A percentile compares a stretch with the other conserved stretches of the same genome.
phyloP scores from a whole-genome alignment of 2,329 filamentous ascomycete species.

The Colletotrichum abscissum region DNA sequence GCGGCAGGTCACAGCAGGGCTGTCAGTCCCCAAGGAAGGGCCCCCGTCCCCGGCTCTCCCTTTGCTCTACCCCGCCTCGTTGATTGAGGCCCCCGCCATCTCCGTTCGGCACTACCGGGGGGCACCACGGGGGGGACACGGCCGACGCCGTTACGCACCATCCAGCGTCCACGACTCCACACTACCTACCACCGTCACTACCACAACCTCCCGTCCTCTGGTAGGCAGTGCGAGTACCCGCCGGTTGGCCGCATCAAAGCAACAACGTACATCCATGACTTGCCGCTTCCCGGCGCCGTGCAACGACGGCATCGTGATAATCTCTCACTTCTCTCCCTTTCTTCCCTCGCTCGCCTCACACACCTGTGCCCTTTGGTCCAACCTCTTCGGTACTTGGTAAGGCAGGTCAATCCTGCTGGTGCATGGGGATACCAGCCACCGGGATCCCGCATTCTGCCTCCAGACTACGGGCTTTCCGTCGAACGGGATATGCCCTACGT shows the following conservation, averaged over 20 bases:
- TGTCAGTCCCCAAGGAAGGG: background rate
- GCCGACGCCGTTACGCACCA: slow-evolving; percentile 12
- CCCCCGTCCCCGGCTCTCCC: background rate
- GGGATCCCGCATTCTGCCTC: background rate
- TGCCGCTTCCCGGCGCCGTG: slow-evolving; percentile 2
- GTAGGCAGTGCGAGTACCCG: background rate
- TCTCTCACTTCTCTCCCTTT: background rate
- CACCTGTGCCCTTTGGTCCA: background rate
- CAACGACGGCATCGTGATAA: slow-evolving; percentile 18
- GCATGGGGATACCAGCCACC: background rate
- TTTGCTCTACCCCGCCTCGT: slow-evolving; percentile 4
- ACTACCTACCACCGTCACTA: background rate
- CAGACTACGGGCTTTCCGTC: background rate
- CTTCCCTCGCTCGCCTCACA: background rate
- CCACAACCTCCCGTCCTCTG: background rate
- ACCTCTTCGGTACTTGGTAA: background rate
- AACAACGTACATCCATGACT: background rate
- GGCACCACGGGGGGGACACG: background rate
- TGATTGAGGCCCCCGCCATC: slow-evolving; percentile 25
- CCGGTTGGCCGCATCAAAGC: background rate
- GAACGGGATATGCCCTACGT: background rate
- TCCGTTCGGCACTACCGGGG: slow-evolving; percentile 27
- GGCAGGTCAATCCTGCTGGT: background rate
- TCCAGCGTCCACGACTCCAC: background rate
- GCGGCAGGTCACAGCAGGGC: background rate